Percentiles rank a stretch among this genome's conserved stretches.
Evolutionary conservation across 2,329 filamentous ascomycete genomes (phyloP).

Genomic region (Chrysoporthe austroafricana): DNA sequence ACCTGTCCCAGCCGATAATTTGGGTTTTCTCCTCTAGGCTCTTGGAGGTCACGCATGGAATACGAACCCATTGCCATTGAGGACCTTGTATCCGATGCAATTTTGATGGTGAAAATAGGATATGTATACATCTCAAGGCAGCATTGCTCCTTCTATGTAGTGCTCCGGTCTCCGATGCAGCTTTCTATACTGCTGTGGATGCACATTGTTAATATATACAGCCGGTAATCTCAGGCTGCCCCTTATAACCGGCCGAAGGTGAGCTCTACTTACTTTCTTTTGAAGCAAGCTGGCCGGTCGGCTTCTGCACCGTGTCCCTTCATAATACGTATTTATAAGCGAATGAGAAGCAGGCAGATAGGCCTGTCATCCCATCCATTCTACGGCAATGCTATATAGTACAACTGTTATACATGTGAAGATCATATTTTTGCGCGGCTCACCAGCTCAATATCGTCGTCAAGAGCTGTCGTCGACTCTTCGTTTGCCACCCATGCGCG

Average conservation of each 20-base stretch:
- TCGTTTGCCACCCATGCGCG: conserved; percentile 23
- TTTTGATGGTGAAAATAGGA: neutral
- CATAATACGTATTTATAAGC: no score
- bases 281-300: neutral
- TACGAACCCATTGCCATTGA: neutral
- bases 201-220: neutral
- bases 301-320: neutral
- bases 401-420: conserved; percentile 3
- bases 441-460: conserved; percentile 27
- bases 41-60: neutral
- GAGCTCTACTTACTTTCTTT: neutral
- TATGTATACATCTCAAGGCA: neutral
- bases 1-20: neutral
- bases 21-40: no score
- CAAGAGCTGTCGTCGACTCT: conserved; percentile 7
- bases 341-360: no score
- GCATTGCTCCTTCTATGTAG: neutral
- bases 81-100: neutral
- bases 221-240: neutral
- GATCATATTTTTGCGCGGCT: conserved; percentile 7
- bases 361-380: neutral
- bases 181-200: neutral
- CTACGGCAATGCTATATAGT: conserved; percentile 6
- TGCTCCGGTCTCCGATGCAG: no score
- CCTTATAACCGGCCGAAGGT: neutral